Base-by-base conservation (phyloP, 2,329 filamentous ascomycete species). In the Phialemoniopsis sp. region DNA sequence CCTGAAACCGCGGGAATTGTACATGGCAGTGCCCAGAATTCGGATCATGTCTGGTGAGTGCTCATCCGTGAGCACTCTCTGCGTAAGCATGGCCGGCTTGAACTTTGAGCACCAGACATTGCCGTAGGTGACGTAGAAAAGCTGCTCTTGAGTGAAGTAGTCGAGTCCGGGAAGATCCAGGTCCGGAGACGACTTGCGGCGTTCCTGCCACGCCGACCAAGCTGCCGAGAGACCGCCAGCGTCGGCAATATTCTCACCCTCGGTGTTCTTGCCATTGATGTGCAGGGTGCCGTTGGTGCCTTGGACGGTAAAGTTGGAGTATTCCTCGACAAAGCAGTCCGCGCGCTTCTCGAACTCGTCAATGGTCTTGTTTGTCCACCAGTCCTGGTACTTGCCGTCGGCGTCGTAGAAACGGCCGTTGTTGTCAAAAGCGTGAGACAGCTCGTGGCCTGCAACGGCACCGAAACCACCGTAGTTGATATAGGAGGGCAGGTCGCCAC, bases 201-300 rank as follows among this genome's bases (percentile, higher is more conserved):
- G 70, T 46, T 72, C 74, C 54, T 80, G 74, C 82, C 83, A 88
- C 1, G 82, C 81, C 17, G 72, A 65, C 53, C 77, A 87, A 1
- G 80, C 69, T 0, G 80, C 76, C 8, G 72, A 68, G 0, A 87
- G 54, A 13, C 83, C 84, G 13, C 82, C 82, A 1, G 82, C 78
- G 55, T 87, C 84, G 2, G 82, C 82, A 51, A 87, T 82, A 52
- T 87, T 87, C 61, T 87, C 84, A 15, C 76, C 78, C 3, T 86
- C 62, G 0, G 82, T 87, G 13, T 79, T 63, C 17, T 64, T 64
- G 9, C 82, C 83, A 42, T 84, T 80, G 40, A 86, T 73, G 44
- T 80, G 73, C 0, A 83, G 62, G 4, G 70, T 72, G 2, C 67
- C 75, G 29, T 81, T 69, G 10, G 76, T 67, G 0, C 73, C 76